phyloP scores from a whole-genome alignment of 2,329 filamentous ascomycete genomes.

The Scedosporium apiospermum region DNA sequence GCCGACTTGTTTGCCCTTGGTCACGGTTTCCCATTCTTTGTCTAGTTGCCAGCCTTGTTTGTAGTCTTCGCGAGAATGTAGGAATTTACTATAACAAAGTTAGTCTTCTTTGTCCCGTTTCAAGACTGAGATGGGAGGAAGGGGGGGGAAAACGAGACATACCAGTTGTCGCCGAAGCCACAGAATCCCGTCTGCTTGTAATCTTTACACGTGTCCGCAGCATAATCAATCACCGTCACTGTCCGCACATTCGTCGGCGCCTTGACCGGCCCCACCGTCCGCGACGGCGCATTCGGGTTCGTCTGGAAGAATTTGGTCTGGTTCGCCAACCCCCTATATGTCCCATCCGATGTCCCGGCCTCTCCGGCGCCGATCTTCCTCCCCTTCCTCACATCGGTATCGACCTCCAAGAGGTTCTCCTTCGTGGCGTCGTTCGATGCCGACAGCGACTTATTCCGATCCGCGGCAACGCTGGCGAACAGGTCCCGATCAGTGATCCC shows the following conservation, averaged over 20 bases:
- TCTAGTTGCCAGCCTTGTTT: conserved; percentile 95
- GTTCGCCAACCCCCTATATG: conserved; percentile 67
- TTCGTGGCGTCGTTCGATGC: conserved; percentile 83
- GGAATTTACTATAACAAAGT: conserved; percentile 44
- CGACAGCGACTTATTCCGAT: conserved; percentile 53
- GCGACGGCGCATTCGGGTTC: conserved; percentile 55
- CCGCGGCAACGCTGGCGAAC: conserved; percentile 47
- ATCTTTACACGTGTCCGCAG: conserved; percentile 91
- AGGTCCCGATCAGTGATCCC: conserved; percentile 18
- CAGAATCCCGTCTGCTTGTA: conserved; percentile 46
- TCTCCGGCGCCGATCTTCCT: not conserved
- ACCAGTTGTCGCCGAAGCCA: conserved; percentile 56
- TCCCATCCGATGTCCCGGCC: conserved; percentile 32
- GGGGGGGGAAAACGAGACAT: not conserved
- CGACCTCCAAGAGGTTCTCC: conserved; percentile 6
- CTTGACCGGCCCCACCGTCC: conserved; percentile 67
- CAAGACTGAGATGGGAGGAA: not conserved
- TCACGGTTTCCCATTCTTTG: conserved; percentile 81
- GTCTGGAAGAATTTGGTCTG: conserved; percentile 69
- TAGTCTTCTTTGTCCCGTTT: not conserved
- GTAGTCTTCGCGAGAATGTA: conserved; percentile 68
- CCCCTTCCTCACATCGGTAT: conserved; percentile 44
- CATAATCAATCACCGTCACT: conserved; percentile 82
- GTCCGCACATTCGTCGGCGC: conserved; percentile 83
- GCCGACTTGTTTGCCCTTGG: conserved; percentile 54